Evolutionary conservation across 202 grass and related monocot species (phyloP).

Genomic region (Brachypodium distachyon): DNA sequence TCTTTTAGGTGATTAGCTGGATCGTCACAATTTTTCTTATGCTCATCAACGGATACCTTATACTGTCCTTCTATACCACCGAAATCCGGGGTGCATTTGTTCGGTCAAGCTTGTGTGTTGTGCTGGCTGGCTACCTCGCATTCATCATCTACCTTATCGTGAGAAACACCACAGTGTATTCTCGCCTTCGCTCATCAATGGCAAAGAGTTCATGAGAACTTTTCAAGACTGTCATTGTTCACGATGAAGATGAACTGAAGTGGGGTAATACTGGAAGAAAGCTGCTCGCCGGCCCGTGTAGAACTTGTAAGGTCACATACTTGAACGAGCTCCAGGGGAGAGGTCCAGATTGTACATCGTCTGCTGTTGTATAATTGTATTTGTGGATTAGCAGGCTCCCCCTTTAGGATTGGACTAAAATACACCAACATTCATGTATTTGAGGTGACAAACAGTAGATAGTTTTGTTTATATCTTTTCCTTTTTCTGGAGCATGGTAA

Average conservation of each 20-base stretch:
- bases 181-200: conserved; percentile 28
- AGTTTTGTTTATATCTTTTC: not conserved
- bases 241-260: conserved; percentile 4
- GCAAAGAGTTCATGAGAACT: conserved; percentile 45
- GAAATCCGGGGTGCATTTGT: conserved; percentile 62
- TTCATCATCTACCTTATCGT: conserved; percentile 69
- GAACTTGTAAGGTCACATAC: conserved; percentile 13
- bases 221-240: not conserved
- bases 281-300: not conserved
- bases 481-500: not conserved
- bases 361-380: conserved; percentile 24
- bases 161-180: conserved; percentile 47
- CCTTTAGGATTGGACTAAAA: conserved; percentile 14
- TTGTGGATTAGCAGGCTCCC: conserved; percentile 12
- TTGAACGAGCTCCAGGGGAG: conserved; percentile 19
- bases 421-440: not conserved
- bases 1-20: conserved; percentile 77
- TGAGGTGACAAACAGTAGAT: conserved; percentile 15
- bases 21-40: conserved; percentile 69
- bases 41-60: conserved; percentile 91
- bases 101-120: conserved; percentile 50
- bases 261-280: conserved; percentile 8
- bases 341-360: conserved; percentile 8
- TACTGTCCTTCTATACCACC: conserved; percentile 71
- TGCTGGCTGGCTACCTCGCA: conserved; percentile 51